Evolutionary conservation across 352 stramenopile species (phyloP), one percentile per base, ranked within the genome.

Genomic region (Phytophthora chlamydospora): DNA sequence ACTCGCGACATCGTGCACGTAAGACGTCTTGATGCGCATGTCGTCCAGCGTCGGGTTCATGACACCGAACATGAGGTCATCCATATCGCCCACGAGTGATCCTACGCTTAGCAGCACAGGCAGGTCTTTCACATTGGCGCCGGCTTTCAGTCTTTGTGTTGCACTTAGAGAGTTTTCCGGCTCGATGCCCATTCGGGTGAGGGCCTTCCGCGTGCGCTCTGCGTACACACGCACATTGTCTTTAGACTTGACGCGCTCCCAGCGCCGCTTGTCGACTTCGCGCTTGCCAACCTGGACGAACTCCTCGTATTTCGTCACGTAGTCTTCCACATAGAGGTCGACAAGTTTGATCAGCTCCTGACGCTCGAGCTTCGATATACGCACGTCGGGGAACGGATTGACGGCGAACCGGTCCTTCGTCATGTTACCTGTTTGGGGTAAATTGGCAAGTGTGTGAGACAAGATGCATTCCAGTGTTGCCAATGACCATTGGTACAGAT

Each of bases 41-140:
- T 58, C 44, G 16, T 61, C 58, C 31, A 69, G 39, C 8, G 62
- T 72, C 17, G 67, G 62, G 51, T 69, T 75, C 5, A 68, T 36
- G 21, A 66, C 39, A 2, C 68, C 68, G 48, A 65, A 69, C 66
- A 77, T 74, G 2, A 75, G 41, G 49, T 77, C 68, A 31, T 77
- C 62, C 19, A 75, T 39, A 11, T 66, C 36, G 13, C 63, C 68
- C 2, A 60, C 46, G 14, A 76, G 40, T 0, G 44, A 67, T 8
- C 68, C 68, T 0, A 68, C 49, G 9, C 44, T 66, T 9, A 68
- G 61, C 14, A 75, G 39, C 13, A 66, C 41, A 11, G 58, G 58
- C 12, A 66, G 31, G 31, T 60, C 58, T 39, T 59, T 54, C 1
- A 10, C 46, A n/a, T 31, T 21, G 10, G 45, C 32, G 16, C 10